Conservation (phyloP, 2,329 filamentous ascomycete species). For the Trichoderma oligosporum region DNA sequence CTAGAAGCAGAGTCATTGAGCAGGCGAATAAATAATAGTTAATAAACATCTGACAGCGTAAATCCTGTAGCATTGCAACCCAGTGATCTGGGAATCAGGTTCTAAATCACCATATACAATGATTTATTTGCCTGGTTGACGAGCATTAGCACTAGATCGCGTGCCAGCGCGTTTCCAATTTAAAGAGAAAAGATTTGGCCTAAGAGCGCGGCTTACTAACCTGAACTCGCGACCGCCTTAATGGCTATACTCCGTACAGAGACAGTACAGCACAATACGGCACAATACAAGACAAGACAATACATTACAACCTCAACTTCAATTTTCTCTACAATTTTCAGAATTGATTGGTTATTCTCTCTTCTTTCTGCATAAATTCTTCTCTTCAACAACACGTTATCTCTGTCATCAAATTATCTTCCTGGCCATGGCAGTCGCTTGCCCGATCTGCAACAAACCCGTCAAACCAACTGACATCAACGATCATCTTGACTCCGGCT, state of each 20-base stretch:
- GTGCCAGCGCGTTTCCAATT: not conserved
- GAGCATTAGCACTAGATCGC: not conserved
- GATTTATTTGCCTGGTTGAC: too few species aligned
- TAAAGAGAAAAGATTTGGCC: too few species aligned
- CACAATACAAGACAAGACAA: too few species aligned
- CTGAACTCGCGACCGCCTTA: not conserved
- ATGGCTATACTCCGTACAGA: not conserved
- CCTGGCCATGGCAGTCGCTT: slow-evolving; percentile 49
- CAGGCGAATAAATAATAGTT: too few species aligned
- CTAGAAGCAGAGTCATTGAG: too few species aligned
- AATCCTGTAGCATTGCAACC: too few species aligned
- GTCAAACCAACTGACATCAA: slow-evolving; percentile 78
- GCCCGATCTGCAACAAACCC: slow-evolving; percentile 74
- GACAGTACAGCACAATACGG: not conserved
- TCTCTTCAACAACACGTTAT: too few species aligned
- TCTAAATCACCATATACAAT: too few species aligned
- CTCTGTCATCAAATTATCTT: not conserved
- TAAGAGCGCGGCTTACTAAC: slow-evolving; percentile 12
- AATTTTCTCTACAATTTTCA: too few species aligned
- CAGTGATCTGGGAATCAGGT: too few species aligned
- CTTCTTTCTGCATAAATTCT: not conserved
- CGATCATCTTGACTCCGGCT: slow-evolving; percentile 82
- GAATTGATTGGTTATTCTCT: too few species aligned
- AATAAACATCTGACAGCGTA: too few species aligned
- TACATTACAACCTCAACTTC: not conserved